A percentile compares a stretch with the other conserved stretches of the same genome.
Conservation (phyloP, 768 basidiomycete species). For the Russula lepida region DNA sequence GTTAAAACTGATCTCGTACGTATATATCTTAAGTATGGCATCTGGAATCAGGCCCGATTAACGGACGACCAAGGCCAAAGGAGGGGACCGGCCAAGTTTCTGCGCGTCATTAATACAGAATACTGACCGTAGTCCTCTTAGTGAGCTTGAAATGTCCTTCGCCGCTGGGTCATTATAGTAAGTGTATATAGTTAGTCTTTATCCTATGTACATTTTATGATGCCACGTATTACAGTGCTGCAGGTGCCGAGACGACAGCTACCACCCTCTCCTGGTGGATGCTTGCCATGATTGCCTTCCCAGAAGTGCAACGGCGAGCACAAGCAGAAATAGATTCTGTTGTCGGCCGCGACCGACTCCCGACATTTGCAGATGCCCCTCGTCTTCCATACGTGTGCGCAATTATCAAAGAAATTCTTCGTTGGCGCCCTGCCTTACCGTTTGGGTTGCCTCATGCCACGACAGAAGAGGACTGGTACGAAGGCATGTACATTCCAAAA, state of each 20-base stretch:
- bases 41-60: background rate
- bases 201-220: background rate
- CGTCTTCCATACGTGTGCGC: slow-evolving; percentile 21
- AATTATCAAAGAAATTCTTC: slow-evolving; percentile 13
- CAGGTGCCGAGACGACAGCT: slow-evolving; percentile 6
- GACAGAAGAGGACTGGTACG: slow-evolving; percentile 26
- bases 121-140: background rate
- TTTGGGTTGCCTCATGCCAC: background rate
- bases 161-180: background rate
- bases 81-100: background rate
- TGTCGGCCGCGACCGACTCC: slow-evolving; percentile 11
- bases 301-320: slow-evolving; percentile 5
- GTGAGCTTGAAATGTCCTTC: background rate
- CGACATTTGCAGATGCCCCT: slow-evolving; percentile 12
- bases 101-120: background rate
- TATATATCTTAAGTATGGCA: too few species aligned
- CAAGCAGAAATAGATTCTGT: slow-evolving; percentile 19
- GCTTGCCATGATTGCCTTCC: slow-evolving; percentile 17
- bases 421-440: background rate
- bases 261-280: slow-evolving; percentile 6
- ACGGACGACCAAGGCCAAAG: background rate
- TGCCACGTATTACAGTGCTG: background rate
- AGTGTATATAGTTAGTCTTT: background rate
- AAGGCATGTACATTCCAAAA: slow-evolving; percentile 28
- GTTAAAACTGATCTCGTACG: slow-evolving; percentile 2